phyloP scores from a whole-genome alignment of 345 rosid genomes.

The Rhodamnia rubescens region DNA sequence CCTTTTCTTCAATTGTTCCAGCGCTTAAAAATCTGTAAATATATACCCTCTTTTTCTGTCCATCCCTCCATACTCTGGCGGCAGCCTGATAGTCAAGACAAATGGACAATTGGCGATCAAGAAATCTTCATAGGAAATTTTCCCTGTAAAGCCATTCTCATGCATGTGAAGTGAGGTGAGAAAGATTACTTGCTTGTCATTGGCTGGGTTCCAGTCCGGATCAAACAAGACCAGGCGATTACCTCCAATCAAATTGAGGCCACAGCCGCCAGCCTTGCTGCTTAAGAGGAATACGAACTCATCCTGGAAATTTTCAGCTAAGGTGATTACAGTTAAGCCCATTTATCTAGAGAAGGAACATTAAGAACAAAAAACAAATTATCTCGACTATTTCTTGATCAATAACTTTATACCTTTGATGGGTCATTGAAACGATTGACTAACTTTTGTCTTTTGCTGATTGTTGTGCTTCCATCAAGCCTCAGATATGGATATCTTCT shows the following conservation, averaged over 20 bases:
- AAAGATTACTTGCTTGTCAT: slow-evolving; percentile 84
- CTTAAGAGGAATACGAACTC: slow-evolving; percentile 95
- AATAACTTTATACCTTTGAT: slow-evolving; percentile 42
- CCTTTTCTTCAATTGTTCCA: slow-evolving; percentile 99
- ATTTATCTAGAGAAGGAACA: neutral
- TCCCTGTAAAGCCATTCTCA: neutral
- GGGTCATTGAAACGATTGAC: slow-evolving; percentile 82
- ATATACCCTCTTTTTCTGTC: slow-evolving; percentile 95
- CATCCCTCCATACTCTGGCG: slow-evolving; percentile 99
- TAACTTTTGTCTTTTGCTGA: slow-evolving; percentile 91
- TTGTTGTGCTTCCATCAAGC: slow-evolving; percentile 92
- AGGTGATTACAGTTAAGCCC: neutral
- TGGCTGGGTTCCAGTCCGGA: slow-evolving; percentile 99
- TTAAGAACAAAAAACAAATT: neutral
- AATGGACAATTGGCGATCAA: slow-evolving; percentile 9
- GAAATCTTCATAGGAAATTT: slow-evolving; percentile 1
- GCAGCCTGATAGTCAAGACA: slow-evolving; percentile 61
- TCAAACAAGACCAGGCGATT: slow-evolving; percentile 90
- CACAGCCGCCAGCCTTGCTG: slow-evolving; percentile 99
- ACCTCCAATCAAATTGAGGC: slow-evolving; percentile 93
- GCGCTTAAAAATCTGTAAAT: slow-evolving; percentile 92
- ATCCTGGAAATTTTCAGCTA: slow-evolving; percentile 38
- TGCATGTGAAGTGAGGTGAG: neutral
- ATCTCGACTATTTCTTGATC: neutral
- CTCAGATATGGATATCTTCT: slow-evolving; percentile 89